Evolutionary conservation across 2,329 filamentous ascomycete species (phyloP).

Genomic region (Leptographium wingfieldii): DNA sequence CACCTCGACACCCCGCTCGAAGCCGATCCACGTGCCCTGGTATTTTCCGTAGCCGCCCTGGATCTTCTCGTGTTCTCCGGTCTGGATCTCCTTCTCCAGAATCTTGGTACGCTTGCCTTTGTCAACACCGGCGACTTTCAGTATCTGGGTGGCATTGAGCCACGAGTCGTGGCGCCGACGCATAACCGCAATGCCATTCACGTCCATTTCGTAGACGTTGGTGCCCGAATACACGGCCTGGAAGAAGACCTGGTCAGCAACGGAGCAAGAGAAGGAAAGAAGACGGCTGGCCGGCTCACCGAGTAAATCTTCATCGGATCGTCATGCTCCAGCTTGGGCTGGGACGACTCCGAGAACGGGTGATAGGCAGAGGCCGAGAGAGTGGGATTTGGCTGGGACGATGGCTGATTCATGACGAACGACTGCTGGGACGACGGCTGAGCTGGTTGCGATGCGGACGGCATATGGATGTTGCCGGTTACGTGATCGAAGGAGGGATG

Average conservation of each 20-base stretch:
- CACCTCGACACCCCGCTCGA: slow-evolving; percentile 81
- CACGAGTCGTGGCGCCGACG: slow-evolving; percentile 87
- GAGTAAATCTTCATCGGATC: slow-evolving; percentile 48
- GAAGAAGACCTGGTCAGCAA: neutral
- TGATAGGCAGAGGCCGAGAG: slow-evolving; percentile 23
- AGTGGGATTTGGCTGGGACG: slow-evolving; percentile 27
- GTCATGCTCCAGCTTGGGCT: slow-evolving; percentile 22
- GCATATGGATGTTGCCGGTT: slow-evolving; percentile 12
- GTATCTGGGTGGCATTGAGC: slow-evolving; percentile 95
- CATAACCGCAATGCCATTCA: slow-evolving; percentile 90
- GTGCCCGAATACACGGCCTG: slow-evolving; percentile 88
- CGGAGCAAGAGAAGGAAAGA: neutral
- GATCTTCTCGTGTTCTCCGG: slow-evolving; percentile 94
- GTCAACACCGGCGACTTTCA: slow-evolving; percentile 93
- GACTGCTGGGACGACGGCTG: slow-evolving; percentile 41
- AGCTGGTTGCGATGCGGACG: slow-evolving; percentile 17
- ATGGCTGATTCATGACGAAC: slow-evolving; percentile 43
- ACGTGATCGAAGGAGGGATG: slow-evolving; percentile 10
- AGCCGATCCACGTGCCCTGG: slow-evolving; percentile 97
- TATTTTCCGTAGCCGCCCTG: slow-evolving; percentile 98
- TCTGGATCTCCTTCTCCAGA: slow-evolving; percentile 92
- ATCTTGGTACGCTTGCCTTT: slow-evolving; percentile 98
- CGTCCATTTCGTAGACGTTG: slow-evolving; percentile 96
- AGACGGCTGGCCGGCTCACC: slow-evolving; percentile 25
- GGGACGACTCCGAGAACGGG: slow-evolving; percentile 24